Base-by-base conservation (phyloP, 176 grass and related monocot species). In the Carex kokanica region DNA sequence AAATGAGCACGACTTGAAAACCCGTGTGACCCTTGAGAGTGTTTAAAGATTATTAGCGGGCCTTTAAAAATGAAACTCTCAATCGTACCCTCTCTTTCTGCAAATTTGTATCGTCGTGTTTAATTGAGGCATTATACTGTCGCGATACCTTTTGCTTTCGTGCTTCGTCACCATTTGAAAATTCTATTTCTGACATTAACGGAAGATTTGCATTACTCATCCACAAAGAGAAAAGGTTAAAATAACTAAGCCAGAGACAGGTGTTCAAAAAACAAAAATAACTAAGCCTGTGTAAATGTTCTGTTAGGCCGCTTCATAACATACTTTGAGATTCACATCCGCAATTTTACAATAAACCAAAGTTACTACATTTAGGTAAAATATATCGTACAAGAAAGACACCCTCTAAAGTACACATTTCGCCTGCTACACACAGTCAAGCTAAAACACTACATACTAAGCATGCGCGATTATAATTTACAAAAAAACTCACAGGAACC, bases 361-460 rank as follows among this genome's bases (percentile, higher is more conserved):
- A 75, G 14, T n/a, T 77, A 4, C 6, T 53, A 77, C 47, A 53
- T 75, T 40, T 40, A 41, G 2, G 36, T 27, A 74, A n/a, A 38
- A 51, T 25, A 74, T 16, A 55, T 77, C 24, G 29, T 75, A 55
- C 73, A 78, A 54, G 43, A 78, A 49, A 31, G 51, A 78, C 23
- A 7, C 4, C 63, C 40, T 23, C 23, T 54, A 31, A 52, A 75
- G 45, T 29, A 75, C 72, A 54, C n/a, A 75, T 45, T 75, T 6
- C 4, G 14, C 73, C 23, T 78, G 51, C 71, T 53, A 77, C 47
- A 75, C 72, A 75, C 72, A 77, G 21, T 77, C 21, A 55, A 54
- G 15, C 72, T 54, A 75, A 6, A 78, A 17, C 21, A 78, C 73
- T 56, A 75, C 13, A 78, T 40, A 24, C 43, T 27, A 56, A 56